Percentiles rank a stretch among this genome's conserved stretches.
Conservation (phyloP, 2,329 filamentous ascomycete genomes). For the Pestalotiopsis sp. region DNA sequence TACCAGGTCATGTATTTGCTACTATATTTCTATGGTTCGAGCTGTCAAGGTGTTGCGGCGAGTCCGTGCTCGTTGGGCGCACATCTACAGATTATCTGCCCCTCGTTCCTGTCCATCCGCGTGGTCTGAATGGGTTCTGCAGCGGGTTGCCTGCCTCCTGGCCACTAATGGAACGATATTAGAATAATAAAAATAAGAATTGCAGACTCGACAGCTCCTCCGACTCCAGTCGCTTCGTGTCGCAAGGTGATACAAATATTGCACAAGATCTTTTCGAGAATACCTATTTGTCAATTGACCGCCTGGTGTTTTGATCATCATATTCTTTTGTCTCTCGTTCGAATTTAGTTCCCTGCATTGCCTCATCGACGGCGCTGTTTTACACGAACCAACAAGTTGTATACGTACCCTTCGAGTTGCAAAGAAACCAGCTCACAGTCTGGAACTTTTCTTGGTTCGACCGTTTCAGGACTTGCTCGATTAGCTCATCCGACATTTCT, state of each 20-base stretch:
- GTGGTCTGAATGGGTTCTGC: neutral
- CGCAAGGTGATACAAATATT: conserved; percentile 13
- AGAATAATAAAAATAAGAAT: neutral
- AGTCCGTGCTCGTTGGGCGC: neutral
- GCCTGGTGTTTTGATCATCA: neutral
- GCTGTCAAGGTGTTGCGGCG: neutral
- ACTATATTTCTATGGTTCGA: neutral
- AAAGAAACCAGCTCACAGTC: conserved; percentile 1
- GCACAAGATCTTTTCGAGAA: neutral
- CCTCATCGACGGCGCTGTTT: neutral
- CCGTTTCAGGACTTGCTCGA: conserved; percentile 10
- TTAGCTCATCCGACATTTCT: conserved; percentile 5
- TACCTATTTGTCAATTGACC: neutral
- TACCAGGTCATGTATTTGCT: neutral
- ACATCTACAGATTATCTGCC: neutral
- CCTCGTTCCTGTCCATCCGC: neutral
- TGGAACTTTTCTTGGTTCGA: conserved; percentile 7
- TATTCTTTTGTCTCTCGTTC: neutral
- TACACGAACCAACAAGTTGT: neutral
- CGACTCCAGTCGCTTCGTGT: neutral
- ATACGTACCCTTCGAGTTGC: neutral
- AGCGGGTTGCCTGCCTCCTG: neutral
- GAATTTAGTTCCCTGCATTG: neutral
- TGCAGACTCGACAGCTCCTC: neutral
- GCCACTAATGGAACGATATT: neutral